Evolutionary conservation across 176 grass and related monocot species (phyloP).

Genomic region (Panicum miliaceum): DNA sequence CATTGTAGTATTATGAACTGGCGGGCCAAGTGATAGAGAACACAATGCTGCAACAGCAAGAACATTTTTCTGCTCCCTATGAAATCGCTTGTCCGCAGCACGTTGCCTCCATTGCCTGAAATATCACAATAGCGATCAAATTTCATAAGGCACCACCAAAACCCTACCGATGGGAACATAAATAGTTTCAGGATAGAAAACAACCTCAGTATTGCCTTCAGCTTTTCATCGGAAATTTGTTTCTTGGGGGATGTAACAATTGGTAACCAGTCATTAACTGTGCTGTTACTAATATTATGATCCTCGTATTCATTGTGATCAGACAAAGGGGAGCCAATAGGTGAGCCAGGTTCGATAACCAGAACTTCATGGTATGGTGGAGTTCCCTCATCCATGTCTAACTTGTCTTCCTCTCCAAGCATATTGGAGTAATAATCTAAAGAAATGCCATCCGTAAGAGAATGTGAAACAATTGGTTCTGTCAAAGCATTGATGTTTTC

Average conservation of each 20-base stretch:
- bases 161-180: constrained; percentile 10
- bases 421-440: constrained; percentile 45
- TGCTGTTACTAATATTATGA: constrained; percentile 16
- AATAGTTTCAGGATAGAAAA: constrained; percentile 35
- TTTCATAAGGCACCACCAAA: constrained; percentile 34
- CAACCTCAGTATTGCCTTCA: constrained; percentile 77
- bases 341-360: constrained; percentile 18
- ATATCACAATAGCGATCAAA: constrained; percentile 18
- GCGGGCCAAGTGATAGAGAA: constrained; percentile 74
- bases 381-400: constrained; percentile 43
- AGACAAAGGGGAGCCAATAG: constrained; percentile 29
- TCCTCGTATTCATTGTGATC: constrained; percentile 4
- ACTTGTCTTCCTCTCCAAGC: constrained; percentile 37
- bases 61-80: constrained; percentile 66
- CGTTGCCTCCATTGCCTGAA: constrained; percentile 81
- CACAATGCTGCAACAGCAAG: constrained; percentile 69
- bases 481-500: constrained; percentile 29
- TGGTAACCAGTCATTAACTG: constrained; percentile 29
- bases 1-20: constrained; percentile 52
- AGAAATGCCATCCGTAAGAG: constrained; percentile 5
- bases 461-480: constrained; percentile 32
- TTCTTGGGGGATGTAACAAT: constrained; percentile 31
- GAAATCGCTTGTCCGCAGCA: constrained; percentile 55
- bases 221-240: constrained; percentile 62
- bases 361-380: constrained; percentile 29